Conservation (phyloP, 179 eudicot genomes). For the Spergularia azorica region DNA sequence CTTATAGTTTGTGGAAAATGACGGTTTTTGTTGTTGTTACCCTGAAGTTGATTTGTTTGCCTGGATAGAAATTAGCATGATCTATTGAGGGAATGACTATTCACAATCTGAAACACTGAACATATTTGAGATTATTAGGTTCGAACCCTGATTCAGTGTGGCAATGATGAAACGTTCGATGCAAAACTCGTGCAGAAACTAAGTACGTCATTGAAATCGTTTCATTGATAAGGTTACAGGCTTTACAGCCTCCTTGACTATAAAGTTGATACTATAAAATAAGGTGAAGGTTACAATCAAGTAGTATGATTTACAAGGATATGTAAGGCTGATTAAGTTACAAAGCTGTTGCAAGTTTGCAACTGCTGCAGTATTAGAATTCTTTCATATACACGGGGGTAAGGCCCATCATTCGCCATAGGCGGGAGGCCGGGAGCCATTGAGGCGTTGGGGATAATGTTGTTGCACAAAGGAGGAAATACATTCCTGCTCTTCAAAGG, state of each 20-base stretch:
- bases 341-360: neutral
- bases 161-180: too few relatives aligned
- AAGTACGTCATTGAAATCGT: too few relatives aligned
- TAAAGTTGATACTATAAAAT: neutral
- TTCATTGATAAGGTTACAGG: too few relatives aligned
- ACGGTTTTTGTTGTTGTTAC: neutral
- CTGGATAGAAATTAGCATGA: neutral
- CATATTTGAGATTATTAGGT: too few relatives aligned
- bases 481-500: conserved; percentile 1
- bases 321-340: neutral
- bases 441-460: too few relatives aligned
- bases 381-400: conserved; percentile 5
- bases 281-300: neutral
- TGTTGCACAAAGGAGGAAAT: neutral
- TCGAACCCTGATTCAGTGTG: too few relatives aligned
- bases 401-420: too few relatives aligned
- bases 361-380: neutral
- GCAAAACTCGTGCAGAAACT: too few relatives aligned
- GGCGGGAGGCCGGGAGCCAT: too few relatives aligned
- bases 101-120: too few relatives aligned
- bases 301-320: neutral
- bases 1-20: neutral
- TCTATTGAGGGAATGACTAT: too few relatives aligned
- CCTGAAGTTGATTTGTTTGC: neutral
- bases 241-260: too few relatives aligned